Evolutionary conservation across 2,329 filamentous ascomycete species (phyloP), one percentile per base, ranked within the genome.

Genomic region (Aspergillus chevalieri): DNA sequence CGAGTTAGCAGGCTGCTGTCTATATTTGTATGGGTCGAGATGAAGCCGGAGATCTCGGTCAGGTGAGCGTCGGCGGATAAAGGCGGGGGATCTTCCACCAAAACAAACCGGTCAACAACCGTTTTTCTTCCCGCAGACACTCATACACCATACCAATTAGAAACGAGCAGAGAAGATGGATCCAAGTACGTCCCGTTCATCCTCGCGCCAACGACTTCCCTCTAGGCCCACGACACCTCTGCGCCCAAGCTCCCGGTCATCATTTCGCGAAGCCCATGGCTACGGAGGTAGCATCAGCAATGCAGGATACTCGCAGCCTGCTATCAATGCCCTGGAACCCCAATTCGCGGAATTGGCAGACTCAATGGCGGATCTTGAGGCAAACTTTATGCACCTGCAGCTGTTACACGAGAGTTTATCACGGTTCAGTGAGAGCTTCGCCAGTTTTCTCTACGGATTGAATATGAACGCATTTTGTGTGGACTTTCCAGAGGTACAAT

Each of bases 381-480:
- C 90, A 52, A 97, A 98, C 69, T 90, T 97, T 76, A 89, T 95
- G 85, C 90, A 96, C 67, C 84, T 98, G 58, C 92, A 97, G 69
- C 75, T 96, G 55, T 94, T 98, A 85, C 90, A 98, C 65, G 92
- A 97, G 74, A 95, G 89, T 63, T 72, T 98, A 58, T 83, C 89
- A 21, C 83, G 93, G 22, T 98, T 98, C 71, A 92, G 86, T 69
- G 93, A 98, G 77, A 94, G 87, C 64, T 98, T 98, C 70, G 90
- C 90, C 1, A 89, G 86, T 59, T 97, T 98, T 63, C 73, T 98
- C 43, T 98, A 97, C 62, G 93, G 93, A 2, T 70, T 98, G 66
- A 97, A 97, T 65, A 96, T 98, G 91, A 97, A 96, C 69, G 93
- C 93, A 1, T 98, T 97, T 67, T 97, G 92, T 68, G 91, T 97